Percentiles rank a stretch among this genome's conserved stretches.
These are phyloP conservation scores for Myriangium duriaei DNA, from an alignment of 2,329 filamentous ascomycete genomes.

Conservation along the genomic window DNA sequence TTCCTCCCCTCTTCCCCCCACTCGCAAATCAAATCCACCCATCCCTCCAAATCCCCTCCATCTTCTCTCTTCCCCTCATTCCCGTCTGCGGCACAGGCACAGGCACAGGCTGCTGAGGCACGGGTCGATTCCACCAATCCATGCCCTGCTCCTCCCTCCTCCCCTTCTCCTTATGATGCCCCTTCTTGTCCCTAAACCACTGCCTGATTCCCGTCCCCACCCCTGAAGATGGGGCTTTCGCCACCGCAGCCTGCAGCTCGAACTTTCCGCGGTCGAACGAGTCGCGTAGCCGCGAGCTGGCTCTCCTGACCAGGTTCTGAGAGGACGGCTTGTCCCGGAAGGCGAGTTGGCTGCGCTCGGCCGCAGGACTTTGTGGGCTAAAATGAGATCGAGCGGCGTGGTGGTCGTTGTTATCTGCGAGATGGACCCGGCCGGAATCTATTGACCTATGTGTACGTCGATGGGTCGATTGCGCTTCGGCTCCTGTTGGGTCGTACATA, in stretches of 20 bases:
- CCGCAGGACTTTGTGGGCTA: background rate
- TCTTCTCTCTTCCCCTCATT: slow-evolving; percentile 10
- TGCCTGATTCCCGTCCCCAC: slow-evolving; percentile 14
- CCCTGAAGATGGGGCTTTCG: background rate
- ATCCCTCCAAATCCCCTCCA: slow-evolving; percentile 12
- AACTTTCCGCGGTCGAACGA: slow-evolving; percentile 22
- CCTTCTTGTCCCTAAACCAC: slow-evolving; percentile 14
- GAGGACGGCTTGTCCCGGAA: background rate
- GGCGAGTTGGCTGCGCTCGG: background rate
- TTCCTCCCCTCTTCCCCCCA: no score
- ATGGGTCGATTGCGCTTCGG: no score
- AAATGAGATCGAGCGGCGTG: background rate
- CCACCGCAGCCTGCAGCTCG: slow-evolving; percentile 16
- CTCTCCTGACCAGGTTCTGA: background rate
- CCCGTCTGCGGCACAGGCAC: no score
- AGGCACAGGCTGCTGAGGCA: slow-evolving; percentile 15
- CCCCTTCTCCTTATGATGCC: slow-evolving; percentile 15
- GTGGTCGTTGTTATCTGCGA: background rate
- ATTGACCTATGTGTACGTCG: background rate
- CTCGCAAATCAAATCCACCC: slow-evolving; percentile 19
- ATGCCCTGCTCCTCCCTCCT: slow-evolving; percentile 3
- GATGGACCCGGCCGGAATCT: background rate
- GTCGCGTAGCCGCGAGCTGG: slow-evolving; percentile 15
- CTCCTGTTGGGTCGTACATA: background rate
- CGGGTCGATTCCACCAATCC: slow-evolving; percentile 10